Evolutionary conservation across 176 grass and related monocot genomes (phyloP), one percentile per base, ranked within the genome.

Genomic region (Carex cristatella): DNA sequence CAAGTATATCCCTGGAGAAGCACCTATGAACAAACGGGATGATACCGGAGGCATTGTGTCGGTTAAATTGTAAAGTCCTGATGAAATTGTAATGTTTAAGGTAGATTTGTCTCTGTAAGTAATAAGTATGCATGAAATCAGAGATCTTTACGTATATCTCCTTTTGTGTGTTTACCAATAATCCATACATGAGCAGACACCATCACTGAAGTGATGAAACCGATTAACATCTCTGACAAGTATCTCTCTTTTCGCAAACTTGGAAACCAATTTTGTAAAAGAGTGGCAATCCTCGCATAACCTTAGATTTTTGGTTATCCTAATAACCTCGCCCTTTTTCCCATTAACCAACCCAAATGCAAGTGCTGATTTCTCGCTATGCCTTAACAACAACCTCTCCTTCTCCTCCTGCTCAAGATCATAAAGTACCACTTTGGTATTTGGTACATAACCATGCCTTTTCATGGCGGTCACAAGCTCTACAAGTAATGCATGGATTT

Each of bases 191-290:
- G 93, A 93, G 80, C 95, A 98, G 38, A 83, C 31, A 62, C 93
- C 95, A 83, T 92, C 88, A 68, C 76, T 93, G 60, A 98, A 98
- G 79, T 87, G 89, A 74, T 98, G 92, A 79, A 98, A 93, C 44
- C 93, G 85, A 81, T 95, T 98, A 81, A 93, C 89, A 79, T 98
- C 91, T 80, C 93, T 91, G 58, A 98, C 95, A 46, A 95, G 37
- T 79, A 98, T 94, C 30, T 95, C 91, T 15, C 85, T 70, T 76
- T 91, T 65, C 66, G 89, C 82, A 79, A 92, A 94, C 63, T 88
- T 98, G 59, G 93, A 98, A 69, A 98, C 90, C 65, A 98, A 94
- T 85, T 98, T 98, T 16, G 91, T 98, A 62, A 98, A 87, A 11
- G 82, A 87, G 85, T 95, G 93, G 68, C 91, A 98, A 82, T 95